These are phyloP conservation scores for Elymus sibiricus DNA, from an alignment of 176 grass and related monocot species.

Conservation along the genomic window DNA sequence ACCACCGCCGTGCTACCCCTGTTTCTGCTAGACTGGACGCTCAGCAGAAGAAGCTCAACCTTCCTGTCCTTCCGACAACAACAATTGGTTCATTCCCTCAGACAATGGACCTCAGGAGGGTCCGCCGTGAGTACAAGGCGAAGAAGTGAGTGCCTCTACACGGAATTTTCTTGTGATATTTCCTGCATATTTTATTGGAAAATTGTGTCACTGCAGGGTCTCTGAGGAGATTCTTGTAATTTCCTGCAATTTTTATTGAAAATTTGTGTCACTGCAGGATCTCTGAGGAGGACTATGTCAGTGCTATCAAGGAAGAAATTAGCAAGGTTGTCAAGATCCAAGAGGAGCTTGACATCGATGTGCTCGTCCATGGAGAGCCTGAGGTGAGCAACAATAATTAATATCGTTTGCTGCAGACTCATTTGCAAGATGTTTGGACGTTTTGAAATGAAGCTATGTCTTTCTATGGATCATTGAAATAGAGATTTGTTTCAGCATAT, in stretches of 20 bases:
- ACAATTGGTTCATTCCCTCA: constrained; percentile 96
- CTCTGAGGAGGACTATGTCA: constrained; percentile 71
- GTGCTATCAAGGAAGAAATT: constrained; percentile 90
- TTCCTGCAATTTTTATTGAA: constrained; percentile 23
- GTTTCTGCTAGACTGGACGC: constrained; percentile 78
- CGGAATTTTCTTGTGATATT: neutral
- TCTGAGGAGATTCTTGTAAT: constrained; percentile 35
- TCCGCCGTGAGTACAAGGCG: constrained; percentile 91
- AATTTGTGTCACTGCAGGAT: constrained; percentile 45
- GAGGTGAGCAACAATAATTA: constrained; percentile 50
- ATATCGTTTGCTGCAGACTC: neutral
- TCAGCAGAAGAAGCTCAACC: constrained; percentile 97
- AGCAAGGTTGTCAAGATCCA: constrained; percentile 93
- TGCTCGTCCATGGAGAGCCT: constrained; percentile 94
- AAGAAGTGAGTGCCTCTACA: constrained; percentile 58
- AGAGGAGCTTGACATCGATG: constrained; percentile 98
- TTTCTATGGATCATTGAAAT: neutral
- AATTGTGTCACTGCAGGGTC: constrained; percentile 40
- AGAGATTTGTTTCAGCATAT: neutral
- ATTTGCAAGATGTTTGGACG: neutral
- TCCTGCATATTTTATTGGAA: constrained; percentile 20
- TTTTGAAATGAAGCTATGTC: neutral
- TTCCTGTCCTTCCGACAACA: constrained; percentile 87
- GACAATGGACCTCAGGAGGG: constrained; percentile 87
- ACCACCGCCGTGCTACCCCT: constrained; percentile 77